Evolutionary conservation across 1,139 yeast species (phyloP).

Genomic region (Protomyces gravidus): DNA sequence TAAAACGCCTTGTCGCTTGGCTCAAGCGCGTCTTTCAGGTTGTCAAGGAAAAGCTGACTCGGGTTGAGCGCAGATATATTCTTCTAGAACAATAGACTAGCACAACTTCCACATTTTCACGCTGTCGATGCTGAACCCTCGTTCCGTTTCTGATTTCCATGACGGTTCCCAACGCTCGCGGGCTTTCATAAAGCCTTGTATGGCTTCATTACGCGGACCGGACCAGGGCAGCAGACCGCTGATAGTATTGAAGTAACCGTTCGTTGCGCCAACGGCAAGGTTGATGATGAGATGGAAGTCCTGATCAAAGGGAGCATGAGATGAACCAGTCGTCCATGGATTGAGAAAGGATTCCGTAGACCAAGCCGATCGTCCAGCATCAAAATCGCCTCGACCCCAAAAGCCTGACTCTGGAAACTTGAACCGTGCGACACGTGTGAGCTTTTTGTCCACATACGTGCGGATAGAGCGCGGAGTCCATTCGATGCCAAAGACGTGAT

Average conservation of each 20-base stretch:
- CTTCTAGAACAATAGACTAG: neutral
- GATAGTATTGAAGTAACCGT: conserved; percentile 32
- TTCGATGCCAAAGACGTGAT: conserved; percentile 33
- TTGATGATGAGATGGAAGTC: conserved; percentile 32
- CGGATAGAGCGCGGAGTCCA: conserved; percentile 32
- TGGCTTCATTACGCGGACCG: conserved; percentile 29
- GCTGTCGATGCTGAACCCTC: conserved; percentile 11
- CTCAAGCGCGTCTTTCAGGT: neutral
- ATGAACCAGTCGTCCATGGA: conserved; percentile 29
- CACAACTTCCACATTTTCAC: conserved; percentile 27
- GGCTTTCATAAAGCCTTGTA: conserved; percentile 24
- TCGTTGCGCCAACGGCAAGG: conserved; percentile 34
- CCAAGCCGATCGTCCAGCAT: conserved; percentile 18
- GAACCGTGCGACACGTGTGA: conserved; percentile 31
- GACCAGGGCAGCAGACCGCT: conserved; percentile 32
- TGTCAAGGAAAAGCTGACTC: neutral
- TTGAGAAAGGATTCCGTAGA: conserved; percentile 24
- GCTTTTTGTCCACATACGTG: conserved; percentile 33
- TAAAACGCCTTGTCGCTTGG: conserved; percentile 1
- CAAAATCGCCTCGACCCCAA: conserved; percentile 30
- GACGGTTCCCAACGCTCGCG: conserved; percentile 18
- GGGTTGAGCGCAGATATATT: neutral
- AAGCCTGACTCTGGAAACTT: conserved; percentile 22
- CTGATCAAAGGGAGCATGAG: conserved; percentile 33
- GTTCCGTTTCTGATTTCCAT: conserved; percentile 18